Evolutionary conservation across 179 eudicot genomes (phyloP).

Genomic region (Beta corolliflora): DNA sequence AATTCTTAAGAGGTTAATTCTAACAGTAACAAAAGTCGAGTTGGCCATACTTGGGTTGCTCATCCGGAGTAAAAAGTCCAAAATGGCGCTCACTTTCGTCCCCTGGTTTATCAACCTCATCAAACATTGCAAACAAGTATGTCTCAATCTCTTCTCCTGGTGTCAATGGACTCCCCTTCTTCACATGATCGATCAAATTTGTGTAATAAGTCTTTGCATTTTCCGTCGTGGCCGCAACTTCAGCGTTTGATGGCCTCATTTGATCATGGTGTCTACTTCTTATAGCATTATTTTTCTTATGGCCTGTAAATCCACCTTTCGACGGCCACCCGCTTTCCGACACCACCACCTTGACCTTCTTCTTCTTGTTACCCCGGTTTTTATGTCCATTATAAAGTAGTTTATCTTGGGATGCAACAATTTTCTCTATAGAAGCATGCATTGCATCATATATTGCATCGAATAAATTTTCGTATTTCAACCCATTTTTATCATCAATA

Average conservation of each 20-base stretch:
- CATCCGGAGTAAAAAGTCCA: conserved; percentile 34
- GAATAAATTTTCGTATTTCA: conserved; percentile 44
- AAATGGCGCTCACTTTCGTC: conserved; percentile 31
- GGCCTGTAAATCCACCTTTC: not conserved
- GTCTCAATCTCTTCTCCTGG: conserved; percentile 28
- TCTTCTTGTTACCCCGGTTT: not conserved
- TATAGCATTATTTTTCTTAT: conserved; percentile 10
- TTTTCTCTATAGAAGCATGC: conserved; percentile 27
- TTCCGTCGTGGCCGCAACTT: not conserved
- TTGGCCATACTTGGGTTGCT: conserved; percentile 32
- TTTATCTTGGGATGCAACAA: conserved; percentile 22
- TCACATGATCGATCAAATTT: conserved; percentile 43
- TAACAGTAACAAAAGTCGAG: not conserved
- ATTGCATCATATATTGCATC: conserved; percentile 49
- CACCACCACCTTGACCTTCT: not conserved
- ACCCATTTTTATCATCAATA: conserved; percentile 28
- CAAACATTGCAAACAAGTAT: conserved; percentile 42
- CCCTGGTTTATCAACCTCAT: conserved; percentile 28
- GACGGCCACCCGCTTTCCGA: conserved; percentile 17
- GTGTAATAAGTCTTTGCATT: conserved; percentile 40
- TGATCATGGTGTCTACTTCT: not conserved
- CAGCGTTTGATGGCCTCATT: not conserved
- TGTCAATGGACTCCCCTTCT: conserved; percentile 27
- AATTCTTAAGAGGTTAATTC: not conserved
- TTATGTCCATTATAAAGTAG: not conserved